Base-by-base conservation (phyloP, 176 grass and related monocot genomes). In the Carex cristatella region DNA sequence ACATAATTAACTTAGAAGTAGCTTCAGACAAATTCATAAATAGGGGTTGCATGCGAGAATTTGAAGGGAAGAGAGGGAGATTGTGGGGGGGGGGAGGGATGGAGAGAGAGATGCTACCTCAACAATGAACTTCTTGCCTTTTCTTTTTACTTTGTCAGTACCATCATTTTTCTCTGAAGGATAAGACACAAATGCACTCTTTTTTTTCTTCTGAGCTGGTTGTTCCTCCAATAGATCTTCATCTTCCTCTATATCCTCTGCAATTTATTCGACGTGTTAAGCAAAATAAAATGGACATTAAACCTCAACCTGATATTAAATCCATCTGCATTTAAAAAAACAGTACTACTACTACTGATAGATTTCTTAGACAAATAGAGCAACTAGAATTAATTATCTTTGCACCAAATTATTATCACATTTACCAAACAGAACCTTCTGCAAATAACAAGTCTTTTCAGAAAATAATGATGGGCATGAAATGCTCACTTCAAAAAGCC, bases 111-210 rank as follows among this genome's bases (percentile, higher is more conserved):
- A 72, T 4, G 38, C 87, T 95, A 98, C 95, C 93, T 95, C 93
- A 3, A 92, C 88, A 75, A 90, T 64, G 84, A 98, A 75, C 79
- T 91, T 93, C 3, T 48, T 89, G 55, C 91, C 94, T 81, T 89
- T 93, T 81, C 84, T 89, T 61, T 87, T 90, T 7, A 76, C 44
- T 61, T 94, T 98, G 81, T 59, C 74, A 55, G 79, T 88, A 32
- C 69, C 65, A 80, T 63, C 70, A 81, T 85, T 83, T 53, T 80
- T 65, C 82, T 89, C 86, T 61, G 61, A n/a, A 12, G 30, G 75
- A 89, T 82, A 42, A 61, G 86, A 87, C 28, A 30, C 85, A 61
- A 75, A 79, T 80, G 72, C 84, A 48, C 79, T 89, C 27, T 74
- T 85, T 10, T 81, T 64, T 89, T 89, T 98, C 83, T 84, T 94